Evolutionary conservation across 2,329 filamentous ascomycete species (phyloP).

Genomic region (Xylariaceae sp.): DNA sequence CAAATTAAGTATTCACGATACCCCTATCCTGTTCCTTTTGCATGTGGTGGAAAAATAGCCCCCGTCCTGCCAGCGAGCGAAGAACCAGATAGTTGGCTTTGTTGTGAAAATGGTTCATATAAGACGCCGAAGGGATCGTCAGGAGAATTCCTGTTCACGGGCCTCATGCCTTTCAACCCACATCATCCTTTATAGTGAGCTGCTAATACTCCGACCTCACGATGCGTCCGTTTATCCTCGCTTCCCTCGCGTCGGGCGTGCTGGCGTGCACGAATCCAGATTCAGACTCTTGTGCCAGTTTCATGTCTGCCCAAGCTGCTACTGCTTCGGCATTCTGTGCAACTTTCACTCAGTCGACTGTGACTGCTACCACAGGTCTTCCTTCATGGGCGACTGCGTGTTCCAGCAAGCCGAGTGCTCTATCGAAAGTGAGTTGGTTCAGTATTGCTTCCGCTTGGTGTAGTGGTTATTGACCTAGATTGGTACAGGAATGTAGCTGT

Average conservation of each 20-base stretch:
- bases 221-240: constrained; percentile 12
- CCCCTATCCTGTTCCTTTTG: no score
- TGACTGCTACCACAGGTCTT: constrained; percentile 24
- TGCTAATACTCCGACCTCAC: neutral
- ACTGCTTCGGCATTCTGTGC: constrained; percentile 32
- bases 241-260: constrained; percentile 14
- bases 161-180: no score
- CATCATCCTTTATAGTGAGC: neutral
- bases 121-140: no score
- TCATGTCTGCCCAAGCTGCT: constrained; percentile 29
- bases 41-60: no score
- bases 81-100: no score
- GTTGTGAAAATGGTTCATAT: no score
- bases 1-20: no score
- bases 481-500: constrained; percentile 25
- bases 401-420: constrained; percentile 24
- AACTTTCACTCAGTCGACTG: constrained; percentile 29
- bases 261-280: constrained; percentile 29
- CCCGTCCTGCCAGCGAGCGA: no score
- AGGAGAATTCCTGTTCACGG: no score
- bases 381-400: constrained; percentile 24
- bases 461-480: neutral
- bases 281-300: constrained; percentile 31
- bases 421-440: constrained; percentile 21
- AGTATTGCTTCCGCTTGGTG: neutral